Evolutionary conservation across 768 basidiomycete genomes (phyloP), one percentile per base, ranked within the genome.

Genomic region (Sarcomyxa edulis): DNA sequence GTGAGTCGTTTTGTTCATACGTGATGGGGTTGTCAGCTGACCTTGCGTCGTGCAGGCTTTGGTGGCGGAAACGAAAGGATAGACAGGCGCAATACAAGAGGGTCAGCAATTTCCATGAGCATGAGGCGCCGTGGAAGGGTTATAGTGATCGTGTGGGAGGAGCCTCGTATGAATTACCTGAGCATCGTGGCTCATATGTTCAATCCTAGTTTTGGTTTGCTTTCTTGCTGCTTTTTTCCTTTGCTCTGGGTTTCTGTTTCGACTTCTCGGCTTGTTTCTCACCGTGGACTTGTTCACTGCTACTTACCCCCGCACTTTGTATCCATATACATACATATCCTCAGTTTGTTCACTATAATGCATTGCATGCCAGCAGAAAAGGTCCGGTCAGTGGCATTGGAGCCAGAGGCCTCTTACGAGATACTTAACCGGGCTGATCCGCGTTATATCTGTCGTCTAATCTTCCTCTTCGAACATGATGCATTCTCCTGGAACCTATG

Each of bases 1-100:
- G 67, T 71, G 40, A 61, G 67, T 59, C n/a, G 19, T 34, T 27
- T 38, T 29, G 38, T 22, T 25, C 2, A 15, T 19, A 20, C 7
- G 22, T 7, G 2, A 12, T 23, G 16, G 22, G 16, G 4, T 42
- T 8, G 20, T 21, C 40, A 35, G 10, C 12, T 19, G 10, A 23
- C 31, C 11, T 33, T 16, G 7, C 3, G 31, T 35, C 23, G 11
- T 8, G 23, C 38, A 59, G 59, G 31, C 24, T 56, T 20, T 59
- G 54, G 50, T 59, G 58, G 60, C 52, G 46, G 47, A 57, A 48
- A 39, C 48, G 47, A 7, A 44, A 47, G 45, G 36, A 43, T 7
- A 15, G 29, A 11, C 35, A 32, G 22, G 26, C 20, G 0, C 32
- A 37, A 37, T 43, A 43, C 36, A 28, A 37, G 16, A 25, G 14